Percentiles rank a stretch among this genome's conserved stretches.
phyloP scores from a whole-genome alignment of 768 basidiomycete species.

The Scleroderma bovista region DNA sequence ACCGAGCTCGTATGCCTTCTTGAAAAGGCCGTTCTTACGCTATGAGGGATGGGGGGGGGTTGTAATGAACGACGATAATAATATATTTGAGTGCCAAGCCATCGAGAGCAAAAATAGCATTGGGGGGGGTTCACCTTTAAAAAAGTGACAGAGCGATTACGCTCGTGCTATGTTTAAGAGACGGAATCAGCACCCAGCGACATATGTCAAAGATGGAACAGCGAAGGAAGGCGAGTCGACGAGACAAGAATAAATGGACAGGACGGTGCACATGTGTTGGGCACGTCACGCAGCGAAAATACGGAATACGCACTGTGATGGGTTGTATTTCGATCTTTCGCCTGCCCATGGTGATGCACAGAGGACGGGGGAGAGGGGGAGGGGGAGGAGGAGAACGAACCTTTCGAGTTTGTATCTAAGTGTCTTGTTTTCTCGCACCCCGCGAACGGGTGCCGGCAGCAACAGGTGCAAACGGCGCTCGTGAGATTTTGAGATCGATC shows the following conservation, averaged over 20 bases:
- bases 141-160: slow-evolving; percentile 88
- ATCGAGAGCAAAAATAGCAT: slow-evolving; percentile 55
- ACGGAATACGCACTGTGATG: slow-evolving; percentile 54
- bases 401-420: slow-evolving; percentile 31
- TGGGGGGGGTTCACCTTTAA: slow-evolving; percentile 58
- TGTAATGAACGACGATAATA: slow-evolving; percentile 25
- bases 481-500: slow-evolving; percentile 7
- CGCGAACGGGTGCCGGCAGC: slow-evolving; percentile 34
- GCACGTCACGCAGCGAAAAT: not conserved
- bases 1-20: slow-evolving; percentile 88
- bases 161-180: slow-evolving; percentile 70
- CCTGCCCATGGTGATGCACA: slow-evolving; percentile 49
- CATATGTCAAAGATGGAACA: slow-evolving; percentile 27
- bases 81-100: slow-evolving; percentile 37
- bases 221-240: slow-evolving; percentile 8
- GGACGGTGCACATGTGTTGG: slow-evolving; percentile 14
- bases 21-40: slow-evolving; percentile 89
- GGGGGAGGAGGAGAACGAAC: slow-evolving; percentile 16
- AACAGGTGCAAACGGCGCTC: slow-evolving; percentile 33
- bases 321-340: slow-evolving; percentile 82
- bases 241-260: slow-evolving; percentile 16
- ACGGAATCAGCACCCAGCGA: slow-evolving; percentile 23
- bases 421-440: slow-evolving; percentile 28
- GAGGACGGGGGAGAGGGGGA: slow-evolving; percentile 19
- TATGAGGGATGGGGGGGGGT: slow-evolving; percentile 28